These are phyloP conservation scores for Penicillium polonicum DNA, from an alignment of 2,329 filamentous ascomycete species.

Conservation along the genomic window DNA sequence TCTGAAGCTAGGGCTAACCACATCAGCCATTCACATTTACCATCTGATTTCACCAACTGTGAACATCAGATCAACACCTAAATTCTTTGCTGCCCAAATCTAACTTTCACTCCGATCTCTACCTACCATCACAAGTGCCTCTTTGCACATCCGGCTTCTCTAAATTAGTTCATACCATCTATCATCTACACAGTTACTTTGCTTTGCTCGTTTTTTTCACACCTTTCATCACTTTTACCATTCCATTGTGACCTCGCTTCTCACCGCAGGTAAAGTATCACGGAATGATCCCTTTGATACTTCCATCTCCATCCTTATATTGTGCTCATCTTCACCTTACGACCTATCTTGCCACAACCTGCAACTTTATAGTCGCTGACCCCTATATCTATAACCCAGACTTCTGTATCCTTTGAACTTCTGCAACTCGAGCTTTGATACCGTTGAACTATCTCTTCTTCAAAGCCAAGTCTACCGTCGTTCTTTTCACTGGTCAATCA, in stretches of 20 bases:
- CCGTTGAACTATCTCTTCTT: neutral
- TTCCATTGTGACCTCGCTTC: neutral
- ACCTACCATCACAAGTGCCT: neutral
- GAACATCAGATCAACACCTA: neutral
- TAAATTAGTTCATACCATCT: neutral
- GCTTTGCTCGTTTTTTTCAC: neutral
- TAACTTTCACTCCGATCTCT: neutral
- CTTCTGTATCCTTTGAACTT: neutral
- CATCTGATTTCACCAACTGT: neutral
- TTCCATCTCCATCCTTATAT: neutral
- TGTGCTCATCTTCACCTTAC: neutral
- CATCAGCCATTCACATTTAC: neutral
- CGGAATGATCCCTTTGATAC: too few relatives aligned
- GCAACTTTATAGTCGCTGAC: neutral
- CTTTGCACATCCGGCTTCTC: neutral
- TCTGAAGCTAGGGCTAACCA: neutral
- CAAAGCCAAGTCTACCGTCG: too few relatives aligned
- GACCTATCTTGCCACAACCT: neutral
- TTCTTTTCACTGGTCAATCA: too few relatives aligned
- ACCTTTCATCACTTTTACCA: neutral
- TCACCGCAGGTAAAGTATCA: neutral
- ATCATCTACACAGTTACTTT: neutral
- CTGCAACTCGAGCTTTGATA: neutral
- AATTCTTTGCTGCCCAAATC: neutral
- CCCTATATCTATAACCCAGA: neutral